phyloP scores from a whole-genome alignment of 129 eudicot species.

The Mikania micrantha region DNA sequence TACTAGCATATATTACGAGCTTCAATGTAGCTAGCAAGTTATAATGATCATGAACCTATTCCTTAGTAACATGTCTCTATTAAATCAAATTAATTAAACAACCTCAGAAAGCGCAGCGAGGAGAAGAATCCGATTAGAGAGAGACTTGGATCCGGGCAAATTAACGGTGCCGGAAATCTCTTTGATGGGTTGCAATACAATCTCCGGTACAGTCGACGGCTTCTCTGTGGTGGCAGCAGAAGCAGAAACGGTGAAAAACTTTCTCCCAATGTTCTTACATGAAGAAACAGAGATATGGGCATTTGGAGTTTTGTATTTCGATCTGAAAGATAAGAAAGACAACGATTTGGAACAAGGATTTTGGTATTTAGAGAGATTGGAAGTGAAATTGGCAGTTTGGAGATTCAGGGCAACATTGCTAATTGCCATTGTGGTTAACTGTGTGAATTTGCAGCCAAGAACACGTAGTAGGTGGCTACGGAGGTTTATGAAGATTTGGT shows the following conservation, averaged over 20 bases:
- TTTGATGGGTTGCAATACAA: conserved; percentile 84
- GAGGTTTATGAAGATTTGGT: conserved; percentile 1
- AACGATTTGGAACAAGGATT: conserved; percentile 22
- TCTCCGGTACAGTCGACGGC: conserved; percentile 79
- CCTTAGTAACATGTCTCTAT: background rate
- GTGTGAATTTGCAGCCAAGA: conserved; percentile 13
- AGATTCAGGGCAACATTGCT: conserved; percentile 36
- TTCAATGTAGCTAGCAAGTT: background rate
- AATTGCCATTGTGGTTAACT: conserved; percentile 37
- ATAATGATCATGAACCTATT: background rate
- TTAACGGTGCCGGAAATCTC: conserved; percentile 85
- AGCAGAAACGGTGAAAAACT: conserved; percentile 38
- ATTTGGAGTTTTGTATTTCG: conserved; percentile 33
- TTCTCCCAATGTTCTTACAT: conserved; percentile 1
- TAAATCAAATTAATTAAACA: background rate
- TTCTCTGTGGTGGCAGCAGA: conserved; percentile 73
- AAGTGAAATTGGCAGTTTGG: conserved; percentile 29
- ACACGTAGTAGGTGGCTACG: conserved; percentile 13
- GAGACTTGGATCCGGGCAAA: conserved; percentile 91
- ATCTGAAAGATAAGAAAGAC: conserved; percentile 37
- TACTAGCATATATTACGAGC: background rate
- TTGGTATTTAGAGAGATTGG: conserved; percentile 39
- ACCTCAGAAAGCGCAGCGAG: conserved; percentile 95
- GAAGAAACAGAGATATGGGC: conserved; percentile 21
- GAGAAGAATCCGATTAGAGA: conserved; percentile 86